Conservation (phyloP, 352 stramenopile species). For the Phytopythium litorale region DNA sequence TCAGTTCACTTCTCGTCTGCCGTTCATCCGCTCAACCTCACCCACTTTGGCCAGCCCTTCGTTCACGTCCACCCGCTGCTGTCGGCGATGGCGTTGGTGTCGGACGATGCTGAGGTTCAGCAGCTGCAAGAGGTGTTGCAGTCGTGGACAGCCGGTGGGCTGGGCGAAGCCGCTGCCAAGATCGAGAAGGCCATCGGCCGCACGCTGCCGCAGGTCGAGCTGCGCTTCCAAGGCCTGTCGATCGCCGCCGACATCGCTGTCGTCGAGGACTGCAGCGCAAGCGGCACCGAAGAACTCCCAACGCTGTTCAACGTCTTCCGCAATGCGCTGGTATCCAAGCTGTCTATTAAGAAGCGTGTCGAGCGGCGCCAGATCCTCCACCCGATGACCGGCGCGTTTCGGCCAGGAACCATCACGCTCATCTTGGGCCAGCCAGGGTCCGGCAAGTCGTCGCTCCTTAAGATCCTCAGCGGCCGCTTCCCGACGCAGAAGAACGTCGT, state of each 20-base stretch:
- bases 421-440: conserved; percentile 18
- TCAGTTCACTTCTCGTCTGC: background rate
- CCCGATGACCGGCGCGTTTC: conserved; percentile 20
- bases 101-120: background rate
- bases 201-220: conserved; percentile 23
- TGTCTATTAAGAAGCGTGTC: conserved; percentile 20
- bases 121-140: background rate
- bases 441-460: conserved; percentile 23
- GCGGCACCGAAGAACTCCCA: conserved; percentile 19
- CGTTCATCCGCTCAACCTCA: background rate
- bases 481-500: conserved; percentile 16
- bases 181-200: conserved; percentile 26
- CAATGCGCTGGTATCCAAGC: background rate
- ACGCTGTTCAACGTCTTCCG: conserved; percentile 23
- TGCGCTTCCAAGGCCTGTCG: conserved; percentile 24
- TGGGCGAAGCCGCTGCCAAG: background rate
- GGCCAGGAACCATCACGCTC: conserved; percentile 20
- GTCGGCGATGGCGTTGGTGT: background rate
- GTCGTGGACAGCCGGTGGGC: too few relatives aligned
- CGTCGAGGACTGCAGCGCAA: conserved; percentile 14
- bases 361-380: conserved; percentile 30
- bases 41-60: background rate
- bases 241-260: conserved; percentile 24
- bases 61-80: background rate
- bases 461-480: conserved; percentile 28